A percentile compares a stretch with the other conserved stretches of the same genome.
Evolutionary conservation across 176 grass and related monocot species (phyloP).

Genomic region (Saccharum spontaneum): DNA sequence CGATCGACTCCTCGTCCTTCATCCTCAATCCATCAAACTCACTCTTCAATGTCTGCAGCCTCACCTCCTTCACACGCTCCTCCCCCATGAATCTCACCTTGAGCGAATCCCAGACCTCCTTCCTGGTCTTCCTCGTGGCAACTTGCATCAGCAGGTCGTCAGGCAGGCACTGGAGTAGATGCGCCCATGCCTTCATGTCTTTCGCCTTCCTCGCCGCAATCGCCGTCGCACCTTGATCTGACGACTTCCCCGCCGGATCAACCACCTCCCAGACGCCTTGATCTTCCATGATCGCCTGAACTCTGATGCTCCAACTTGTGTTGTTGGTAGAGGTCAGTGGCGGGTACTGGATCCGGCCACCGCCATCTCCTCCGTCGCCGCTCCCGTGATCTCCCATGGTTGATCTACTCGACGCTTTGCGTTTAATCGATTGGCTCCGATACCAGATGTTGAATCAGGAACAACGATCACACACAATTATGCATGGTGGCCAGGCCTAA

Average conservation of each 20-base stretch:
- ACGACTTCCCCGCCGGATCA: accelerated
- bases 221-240: not conserved
- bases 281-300: not conserved
- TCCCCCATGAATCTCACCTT: not conserved
- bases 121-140: not conserved
- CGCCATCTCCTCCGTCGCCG: no score
- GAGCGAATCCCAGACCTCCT: not conserved
- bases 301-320: not conserved
- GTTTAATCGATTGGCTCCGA: no score
- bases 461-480: no score
- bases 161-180: not conserved
- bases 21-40: not conserved
- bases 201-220: no score
- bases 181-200: no score
- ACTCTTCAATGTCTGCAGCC: not conserved
- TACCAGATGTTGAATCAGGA: no score
- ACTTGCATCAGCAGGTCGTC: no score
- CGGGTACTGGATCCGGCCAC: no score
- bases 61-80: not conserved
- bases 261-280: not conserved
- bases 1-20: not conserved
- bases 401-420: no score
- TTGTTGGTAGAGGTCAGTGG: not conserved
- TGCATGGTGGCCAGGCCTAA: no score
- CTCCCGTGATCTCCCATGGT: no score